A percentile compares a stretch with the other conserved stretches of the same genome.
Evolutionary conservation across 208 protist genomes (phyloP).

Genomic region (Kentomonas sorsogonicus): DNA sequence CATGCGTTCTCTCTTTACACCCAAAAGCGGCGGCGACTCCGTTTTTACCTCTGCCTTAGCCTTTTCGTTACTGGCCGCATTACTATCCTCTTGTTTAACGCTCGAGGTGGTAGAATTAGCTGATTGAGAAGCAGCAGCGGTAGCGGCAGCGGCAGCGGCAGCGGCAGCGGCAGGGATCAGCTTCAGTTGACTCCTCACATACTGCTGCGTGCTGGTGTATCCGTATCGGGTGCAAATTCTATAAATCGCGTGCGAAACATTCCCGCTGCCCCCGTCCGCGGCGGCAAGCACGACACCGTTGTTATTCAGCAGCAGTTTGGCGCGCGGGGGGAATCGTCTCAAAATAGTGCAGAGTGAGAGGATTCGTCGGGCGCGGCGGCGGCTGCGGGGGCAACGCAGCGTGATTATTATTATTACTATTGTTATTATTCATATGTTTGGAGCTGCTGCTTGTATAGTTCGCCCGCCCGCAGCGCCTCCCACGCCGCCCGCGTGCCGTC

Average conservation of each 20-base stretch:
- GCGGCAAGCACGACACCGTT: constrained; percentile 95
- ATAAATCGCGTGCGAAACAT: constrained; percentile 90
- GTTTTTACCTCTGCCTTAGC: too few relatives aligned
- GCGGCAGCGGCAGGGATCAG: constrained; percentile 18
- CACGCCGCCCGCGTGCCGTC: constrained; percentile 31
- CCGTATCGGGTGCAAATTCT: constrained; percentile 90
- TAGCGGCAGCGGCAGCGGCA: too few relatives aligned
- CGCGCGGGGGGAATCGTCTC: constrained; percentile 94
- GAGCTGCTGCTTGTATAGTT: constrained; percentile 13
- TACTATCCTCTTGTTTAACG: too few relatives aligned
- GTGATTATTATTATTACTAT: too few relatives aligned
- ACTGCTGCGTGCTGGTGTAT: constrained; percentile 60
- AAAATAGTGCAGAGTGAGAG: constrained; percentile 94
- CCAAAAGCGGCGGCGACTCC: too few relatives aligned
- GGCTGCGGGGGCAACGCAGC: constrained; percentile 4
- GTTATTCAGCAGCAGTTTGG: constrained; percentile 88
- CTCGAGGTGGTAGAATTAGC: too few relatives aligned
- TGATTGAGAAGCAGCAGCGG: too few relatives aligned
- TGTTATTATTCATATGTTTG: neutral
- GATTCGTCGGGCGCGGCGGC: constrained; percentile 37
- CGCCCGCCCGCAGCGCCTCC: constrained; percentile 21
- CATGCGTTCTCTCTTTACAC: neutral
- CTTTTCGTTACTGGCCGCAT: too few relatives aligned
- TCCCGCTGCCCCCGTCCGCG: constrained; percentile 92
- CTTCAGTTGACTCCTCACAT: constrained; percentile 56